These are phyloP conservation scores for Epichloe typhina DNA, from an alignment of 2,329 filamentous ascomycete genomes.

Conservation along the genomic window DNA sequence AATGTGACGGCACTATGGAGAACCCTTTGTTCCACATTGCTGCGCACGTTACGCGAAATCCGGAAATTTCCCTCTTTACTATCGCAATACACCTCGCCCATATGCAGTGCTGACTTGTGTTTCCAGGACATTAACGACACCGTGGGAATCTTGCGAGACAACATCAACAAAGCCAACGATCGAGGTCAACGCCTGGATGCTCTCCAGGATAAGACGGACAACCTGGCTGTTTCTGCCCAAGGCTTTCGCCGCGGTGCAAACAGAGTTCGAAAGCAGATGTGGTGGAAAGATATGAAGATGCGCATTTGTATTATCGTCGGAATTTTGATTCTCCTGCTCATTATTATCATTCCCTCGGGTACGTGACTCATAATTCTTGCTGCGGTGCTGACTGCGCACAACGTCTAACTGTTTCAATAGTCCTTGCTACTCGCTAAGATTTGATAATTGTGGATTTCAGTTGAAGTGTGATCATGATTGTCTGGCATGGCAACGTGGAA, in stretches of 20 bases:
- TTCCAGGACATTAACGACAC: constrained; percentile 91
- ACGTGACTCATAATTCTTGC: constrained; percentile 14
- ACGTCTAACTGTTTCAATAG: constrained; percentile 9
- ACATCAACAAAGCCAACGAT: constrained; percentile 92
- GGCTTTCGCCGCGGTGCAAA: constrained; percentile 95
- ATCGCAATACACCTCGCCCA: too few species aligned
- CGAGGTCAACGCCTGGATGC: constrained; percentile 81
- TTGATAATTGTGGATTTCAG: constrained; percentile 5
- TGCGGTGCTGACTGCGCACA: not conserved
- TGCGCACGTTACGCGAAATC: too few species aligned
- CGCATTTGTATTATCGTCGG: constrained; percentile 88
- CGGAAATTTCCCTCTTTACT: too few species aligned
- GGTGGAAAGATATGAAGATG: constrained; percentile 99
- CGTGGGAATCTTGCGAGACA: constrained; percentile 88
- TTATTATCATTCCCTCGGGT: constrained; percentile 93
- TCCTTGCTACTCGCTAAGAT: constrained; percentile 23
- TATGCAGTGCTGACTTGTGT: constrained; percentile 5
- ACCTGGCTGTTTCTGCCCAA: constrained; percentile 82
- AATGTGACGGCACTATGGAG: not conserved
- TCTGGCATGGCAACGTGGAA: not conserved
- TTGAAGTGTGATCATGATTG: not conserved
- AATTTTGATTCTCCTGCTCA: constrained; percentile 78
- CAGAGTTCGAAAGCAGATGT: constrained; percentile 94
- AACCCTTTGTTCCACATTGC: not conserved
- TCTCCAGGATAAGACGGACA: constrained; percentile 88